Base-by-base conservation (phyloP, 768 basidiomycete species). In the Lenzites betulinus region DNA sequence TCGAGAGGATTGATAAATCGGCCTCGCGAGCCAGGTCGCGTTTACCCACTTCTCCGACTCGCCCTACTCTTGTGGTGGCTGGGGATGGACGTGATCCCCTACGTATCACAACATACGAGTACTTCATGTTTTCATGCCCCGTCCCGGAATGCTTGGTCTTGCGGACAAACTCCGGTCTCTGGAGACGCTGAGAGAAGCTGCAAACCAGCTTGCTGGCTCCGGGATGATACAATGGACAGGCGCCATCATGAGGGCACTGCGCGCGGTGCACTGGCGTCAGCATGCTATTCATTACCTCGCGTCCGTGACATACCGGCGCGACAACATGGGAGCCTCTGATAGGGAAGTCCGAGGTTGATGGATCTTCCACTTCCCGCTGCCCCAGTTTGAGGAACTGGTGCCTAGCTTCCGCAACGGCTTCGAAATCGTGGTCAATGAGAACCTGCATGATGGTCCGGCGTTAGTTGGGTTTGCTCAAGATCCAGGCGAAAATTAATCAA, bases 161-260 rank as follows among this genome's bases (percentile, higher is more conserved):
- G 28, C 93, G 87, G 39, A 95, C 80, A 74, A 97, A 97, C 11
- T 80, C 76, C 11, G 96, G 95, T 23, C 92, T 83, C 70, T 95
- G 92, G 42, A 96, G 75, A 50, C 94, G 86, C 70, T 98, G 96
- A 8, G 85, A 83, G 75, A 95, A 97, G 18, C 89, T 86, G 69
- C 96, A 98, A 44, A 83, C 77, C 1, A 89, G 74, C 51, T 78
- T 76, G 26, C 68, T 75, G 8, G 80, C 71, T 36, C 84, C 83
- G n/a, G 81, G 77, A 61, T 79, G 76, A 68, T 83, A 79, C 26
- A 98, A 75, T 1, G 96, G 95, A 72, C 96, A 98, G 43, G 78
- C 77, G 23, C 81, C 80, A 70, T 98, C 95, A 68, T 98, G 96
- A 13, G 96, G 93, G 69, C 96, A 98, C 89, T 95, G 68, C 15